phyloP scores from a whole-genome alignment of 305 asterid genomes.

The Solanum chacoense region DNA sequence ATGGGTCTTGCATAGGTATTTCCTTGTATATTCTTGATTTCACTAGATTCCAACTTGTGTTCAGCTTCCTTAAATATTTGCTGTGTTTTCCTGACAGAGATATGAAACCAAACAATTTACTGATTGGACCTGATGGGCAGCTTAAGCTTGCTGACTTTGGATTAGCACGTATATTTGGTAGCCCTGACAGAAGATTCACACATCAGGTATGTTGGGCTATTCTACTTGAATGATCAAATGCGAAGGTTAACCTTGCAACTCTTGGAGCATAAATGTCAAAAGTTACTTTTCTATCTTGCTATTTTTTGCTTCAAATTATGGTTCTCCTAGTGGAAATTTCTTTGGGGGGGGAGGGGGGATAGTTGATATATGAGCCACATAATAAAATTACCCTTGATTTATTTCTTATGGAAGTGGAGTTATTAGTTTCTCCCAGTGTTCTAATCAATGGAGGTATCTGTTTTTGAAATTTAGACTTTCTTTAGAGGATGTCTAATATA shows the following conservation, averaged over 20 bases:
- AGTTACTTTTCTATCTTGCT: not conserved
- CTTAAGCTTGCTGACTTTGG: slow-evolving; percentile 98
- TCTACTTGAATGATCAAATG: not conserved
- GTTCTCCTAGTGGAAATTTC: not conserved
- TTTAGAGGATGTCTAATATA: not conserved
- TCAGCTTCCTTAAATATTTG: slow-evolving; percentile 6
- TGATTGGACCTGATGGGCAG: slow-evolving; percentile 86
- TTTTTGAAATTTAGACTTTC: not conserved
- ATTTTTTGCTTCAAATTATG: not conserved
- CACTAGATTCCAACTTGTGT: slow-evolving; percentile 1
- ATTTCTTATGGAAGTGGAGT: not conserved
- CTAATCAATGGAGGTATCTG: not conserved
- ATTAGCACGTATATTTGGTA: slow-evolving; percentile 91
- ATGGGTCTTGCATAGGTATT: slow-evolving; percentile 93
- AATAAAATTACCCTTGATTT: not conserved
- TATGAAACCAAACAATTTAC: slow-evolving; percentile 98
- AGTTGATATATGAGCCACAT: not conserved
- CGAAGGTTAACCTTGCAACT: not conserved
- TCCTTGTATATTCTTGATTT: slow-evolving; percentile 9
- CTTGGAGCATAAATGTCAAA: not conserved
- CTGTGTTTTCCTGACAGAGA: slow-evolving; percentile 42
- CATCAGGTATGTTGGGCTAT: slow-evolving; percentile 58
- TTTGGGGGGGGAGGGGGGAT: no score
- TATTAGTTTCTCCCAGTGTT: not conserved
- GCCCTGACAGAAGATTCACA: slow-evolving; percentile 96